Base-by-base conservation (phyloP, 1,284 basidiomycete genomes). In the Cryptococcus wingfieldii region DNA sequence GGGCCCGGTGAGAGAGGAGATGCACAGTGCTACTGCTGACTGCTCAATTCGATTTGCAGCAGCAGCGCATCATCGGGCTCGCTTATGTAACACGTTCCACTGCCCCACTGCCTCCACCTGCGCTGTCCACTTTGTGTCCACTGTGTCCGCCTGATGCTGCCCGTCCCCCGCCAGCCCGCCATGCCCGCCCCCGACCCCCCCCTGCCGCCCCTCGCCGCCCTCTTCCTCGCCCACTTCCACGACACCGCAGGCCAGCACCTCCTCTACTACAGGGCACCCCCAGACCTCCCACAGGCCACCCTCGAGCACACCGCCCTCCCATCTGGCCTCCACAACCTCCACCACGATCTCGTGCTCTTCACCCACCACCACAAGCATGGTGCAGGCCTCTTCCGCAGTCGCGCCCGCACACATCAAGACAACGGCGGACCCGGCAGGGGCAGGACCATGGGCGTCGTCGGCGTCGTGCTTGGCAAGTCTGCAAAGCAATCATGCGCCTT, bases 171-270 rank as follows among this genome's bases (percentile, higher is more conserved):
- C n/a, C n/a, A n/a, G n/a, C n/a, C n/a, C n/a, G n/a, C n/a, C n/a
- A n/a, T n/a, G n/a, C n/a, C n/a, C n/a, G n/a, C n/a, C n/a, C n/a
- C n/a, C n/a, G n/a, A n/a, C n/a, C n/a, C n/a, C 19, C 19, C 19
- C 19, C 56, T 73, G 27, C 71, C 71, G 8, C 68, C 72, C 0
- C 53, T 72, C 16, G 66, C 71, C 10, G 69, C 68, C 1, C 62
- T 75, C 39, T 74, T 74, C 55, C 56, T 75, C 23, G 70, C 72
- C 4, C 67, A 75, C 50, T 75, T 75, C 47, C 67, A 75, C 60
- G 73, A 75, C 53, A 67, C 69, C 55, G 72, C 68, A 47, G 73
- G 73, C 4, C 73, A 75, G 49, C 65, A 66, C 5, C 64, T 68
- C 3, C 44, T 64, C 0, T 74, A 66, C 60, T 75, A 70, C 56